Percentiles rank a stretch among this genome's conserved stretches.
phyloP scores from a whole-genome alignment of 1,139 yeast species.

The Suhomyces wounanorum region DNA sequence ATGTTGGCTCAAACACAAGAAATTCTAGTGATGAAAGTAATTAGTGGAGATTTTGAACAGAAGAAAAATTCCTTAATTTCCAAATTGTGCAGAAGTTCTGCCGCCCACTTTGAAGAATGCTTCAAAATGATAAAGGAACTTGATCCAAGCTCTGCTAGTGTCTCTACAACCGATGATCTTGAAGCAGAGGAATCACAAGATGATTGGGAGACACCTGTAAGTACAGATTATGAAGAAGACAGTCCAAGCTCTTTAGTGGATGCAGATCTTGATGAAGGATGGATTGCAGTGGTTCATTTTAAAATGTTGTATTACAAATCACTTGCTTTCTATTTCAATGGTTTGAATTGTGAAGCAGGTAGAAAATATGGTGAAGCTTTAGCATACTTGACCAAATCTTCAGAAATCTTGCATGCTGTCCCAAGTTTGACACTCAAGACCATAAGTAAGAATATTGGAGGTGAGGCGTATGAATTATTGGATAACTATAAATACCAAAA shows the following conservation, averaged over 20 bases:
- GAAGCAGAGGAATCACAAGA: constrained; percentile 14
- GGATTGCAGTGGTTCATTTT: constrained; percentile 49
- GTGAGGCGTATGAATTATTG: constrained; percentile 38
- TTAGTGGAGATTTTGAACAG: constrained; percentile 50
- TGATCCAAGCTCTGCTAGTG: constrained; percentile 18
- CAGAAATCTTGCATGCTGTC: constrained; percentile 34
- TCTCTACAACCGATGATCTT: constrained; percentile 16
- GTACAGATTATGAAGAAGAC: constrained; percentile 24
- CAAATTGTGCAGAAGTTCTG: constrained; percentile 67
- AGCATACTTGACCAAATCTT: constrained; percentile 61
- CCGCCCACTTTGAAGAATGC: constrained; percentile 57
- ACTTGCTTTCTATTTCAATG: constrained; percentile 54
- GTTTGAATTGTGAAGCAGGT: constrained; percentile 48
- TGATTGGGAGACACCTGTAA: constrained; percentile 11
- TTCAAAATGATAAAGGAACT: constrained; percentile 36
- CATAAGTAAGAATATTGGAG: constrained; percentile 24
- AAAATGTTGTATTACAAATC: constrained; percentile 49
- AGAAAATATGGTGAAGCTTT: constrained; percentile 77
- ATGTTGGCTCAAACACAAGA: constrained; percentile 91
- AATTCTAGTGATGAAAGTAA: constrained; percentile 65
- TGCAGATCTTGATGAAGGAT: constrained; percentile 47
- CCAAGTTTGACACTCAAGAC: constrained; percentile 27
- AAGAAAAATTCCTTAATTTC: constrained; percentile 68
- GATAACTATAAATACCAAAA: constrained; percentile 48
- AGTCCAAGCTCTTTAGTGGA: constrained; percentile 47